Base-by-base conservation (phyloP, 1,139 yeast genomes). In the Ogataea hybrid region DNA sequence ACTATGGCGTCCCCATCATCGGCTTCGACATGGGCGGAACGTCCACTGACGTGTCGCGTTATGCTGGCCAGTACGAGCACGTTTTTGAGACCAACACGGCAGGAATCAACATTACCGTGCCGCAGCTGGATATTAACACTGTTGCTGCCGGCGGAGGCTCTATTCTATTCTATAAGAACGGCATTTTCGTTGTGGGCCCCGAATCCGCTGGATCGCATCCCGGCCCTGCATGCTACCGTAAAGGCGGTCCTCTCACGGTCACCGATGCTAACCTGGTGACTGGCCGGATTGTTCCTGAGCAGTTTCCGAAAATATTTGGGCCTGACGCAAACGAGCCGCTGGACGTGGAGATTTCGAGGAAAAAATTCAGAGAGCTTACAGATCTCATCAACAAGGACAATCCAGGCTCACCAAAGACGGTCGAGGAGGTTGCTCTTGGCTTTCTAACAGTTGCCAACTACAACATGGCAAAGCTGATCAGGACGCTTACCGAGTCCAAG, bases 391-490 rank as follows among this genome's bases (percentile, higher is more conserved):
- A 39, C 31, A 18, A 16, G 15, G 42, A 39, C 21, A 39, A 39
- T 18, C 35, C 34, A 2, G 38, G 31, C 2, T 14, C 35, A 4
- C 42, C 37, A 10, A 39, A 39, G 15, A 25, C 35, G 9, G 38
- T 4, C 44, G 63, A 72, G 43, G 65, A 68, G 37, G 73, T 74
- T n/a, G 79, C 79, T 1, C 57, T 60, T 44, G 79, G 79, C 1
- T 73, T 73, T 51, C 51, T 73, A 29, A 64, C 67, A 15, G 79
- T 73, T 11, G 79, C 79, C 3, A 70, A 72, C 44, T 77, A 71
- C 45, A 62, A 75, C 21, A 73, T 73, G 79, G 65, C 74, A 41
- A 62, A 76, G 25, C 79, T 79, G 1, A 73, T 73, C 34, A 61
- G 79, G 29, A 61, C 71, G 4, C 55, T 73, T 32, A 74, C 79